Base-by-base conservation (phyloP, 257 asterid genomes). In the Gentiana macrophylla region DNA sequence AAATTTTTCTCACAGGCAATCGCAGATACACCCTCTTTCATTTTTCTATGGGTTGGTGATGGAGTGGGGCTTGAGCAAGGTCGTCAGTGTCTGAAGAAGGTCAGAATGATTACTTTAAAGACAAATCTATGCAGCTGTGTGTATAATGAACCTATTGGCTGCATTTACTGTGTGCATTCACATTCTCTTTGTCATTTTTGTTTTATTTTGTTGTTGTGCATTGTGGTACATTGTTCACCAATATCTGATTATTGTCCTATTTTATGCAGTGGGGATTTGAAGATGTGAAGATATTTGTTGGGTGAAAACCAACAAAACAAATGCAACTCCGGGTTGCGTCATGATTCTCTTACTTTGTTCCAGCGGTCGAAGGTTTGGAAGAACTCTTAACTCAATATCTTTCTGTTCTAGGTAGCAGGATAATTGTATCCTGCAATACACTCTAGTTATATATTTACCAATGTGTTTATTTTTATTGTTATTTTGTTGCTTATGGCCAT, bases 281-380 rank as follows among this genome's bases (percentile, higher is more conserved):
- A 83, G 99, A 75, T 92, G 99, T 80, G 99, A 92, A 79, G 99
- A 92, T 72, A 88, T 92, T 76, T 92, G 97, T 76, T 92, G 99
- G 99, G 99, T 92, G 77, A 92, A 92, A 80, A 85, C 94, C 32
- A 92, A 92, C 74, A 92, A 92, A 74, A 75, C 80, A 50, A 92
- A 71, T 77, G 99, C 95, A 60, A 79, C 94, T 69, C 95, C 95
- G 46, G 99, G 62, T 63, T 83, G 72, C 95, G 99, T 48, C 99
- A 92, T 68, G 99, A 92, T 75, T 85, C 97, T 67, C 97, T 80
- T 74, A 92, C 99, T 71, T 74, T 92, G 43, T 82, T 83, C 66
- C 99, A 92, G 74, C 94, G 90, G 52, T 85, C 99, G 48, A 92
- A 92, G 97, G 99, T 92, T 63, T 63, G 55, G 54, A 51, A 46